phyloP scores from a whole-genome alignment of 2,329 filamentous ascomycete species.

The Pseudomassariella vexata region DNA sequence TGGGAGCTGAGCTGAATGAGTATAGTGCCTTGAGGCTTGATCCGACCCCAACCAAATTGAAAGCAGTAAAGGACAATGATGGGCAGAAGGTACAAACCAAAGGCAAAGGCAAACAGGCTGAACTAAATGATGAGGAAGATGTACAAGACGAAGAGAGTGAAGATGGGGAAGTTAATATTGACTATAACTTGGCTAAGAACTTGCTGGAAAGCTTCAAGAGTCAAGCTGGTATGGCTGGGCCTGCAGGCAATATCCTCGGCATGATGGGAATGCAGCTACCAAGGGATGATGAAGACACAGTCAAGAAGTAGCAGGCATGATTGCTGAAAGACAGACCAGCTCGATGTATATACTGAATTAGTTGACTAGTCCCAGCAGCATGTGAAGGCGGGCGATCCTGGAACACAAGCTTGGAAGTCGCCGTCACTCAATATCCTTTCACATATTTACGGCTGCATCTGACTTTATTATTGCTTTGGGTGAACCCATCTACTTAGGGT shows the following conservation, averaged over 20 bases:
- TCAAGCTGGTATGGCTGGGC: conserved; percentile 79
- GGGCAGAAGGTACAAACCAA: conserved; percentile 11
- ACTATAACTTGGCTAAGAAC: conserved; percentile 86
- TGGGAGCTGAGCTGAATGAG: conserved; percentile 67
- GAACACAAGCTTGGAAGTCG: too few species aligned
- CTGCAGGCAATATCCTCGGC: conserved; percentile 79
- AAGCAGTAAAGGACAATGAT: conserved; percentile 22
- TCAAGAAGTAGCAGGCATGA: conserved; percentile 15
- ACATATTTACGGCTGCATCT: too few species aligned
- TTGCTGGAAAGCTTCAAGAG: conserved; percentile 89
- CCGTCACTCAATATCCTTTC: too few species aligned
- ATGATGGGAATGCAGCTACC: conserved; percentile 82
- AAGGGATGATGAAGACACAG: conserved; percentile 62
- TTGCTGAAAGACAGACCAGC: too few species aligned
- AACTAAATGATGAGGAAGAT: conserved; percentile 22
- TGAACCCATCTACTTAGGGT: too few species aligned
- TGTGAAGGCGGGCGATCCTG: too few species aligned
- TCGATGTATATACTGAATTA: too few species aligned
- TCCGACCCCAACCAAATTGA: conserved; percentile 23
- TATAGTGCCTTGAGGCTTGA: conserved; percentile 60
- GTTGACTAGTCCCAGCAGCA: too few species aligned
- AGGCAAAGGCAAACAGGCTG: conserved; percentile 10
- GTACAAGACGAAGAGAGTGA: conserved; percentile 45
- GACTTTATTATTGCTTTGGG: too few species aligned
- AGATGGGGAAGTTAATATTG: conserved; percentile 64